Evolutionary conservation across 2,329 filamentous ascomycete species (phyloP).

Genomic region (Neodidymelliopsis sp.): DNA sequence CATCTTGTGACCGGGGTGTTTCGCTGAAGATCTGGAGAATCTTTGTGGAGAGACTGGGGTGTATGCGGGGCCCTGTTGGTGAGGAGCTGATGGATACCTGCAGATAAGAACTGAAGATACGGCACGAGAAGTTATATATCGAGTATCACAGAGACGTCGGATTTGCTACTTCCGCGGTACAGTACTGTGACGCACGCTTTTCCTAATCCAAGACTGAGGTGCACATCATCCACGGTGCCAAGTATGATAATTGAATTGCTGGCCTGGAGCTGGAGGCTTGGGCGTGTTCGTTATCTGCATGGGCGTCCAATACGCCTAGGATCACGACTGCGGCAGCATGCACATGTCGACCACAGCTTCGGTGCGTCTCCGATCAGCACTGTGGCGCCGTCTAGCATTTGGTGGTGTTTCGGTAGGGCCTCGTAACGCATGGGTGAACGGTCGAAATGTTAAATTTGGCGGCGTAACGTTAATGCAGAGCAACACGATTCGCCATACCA

Average conservation of each 20-base stretch:
- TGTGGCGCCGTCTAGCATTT: conserved; percentile 23
- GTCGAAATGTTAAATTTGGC: conserved; percentile 11
- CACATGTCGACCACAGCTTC: conserved; percentile 19
- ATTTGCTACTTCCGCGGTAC: conserved; percentile 47
- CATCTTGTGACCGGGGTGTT: conserved; percentile 29
- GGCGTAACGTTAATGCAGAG: conserved; percentile 28
- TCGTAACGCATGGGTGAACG: conserved; percentile 14
- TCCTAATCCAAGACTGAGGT: conserved; percentile 15
- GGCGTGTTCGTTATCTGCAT: conserved; percentile 38
- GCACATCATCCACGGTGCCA: conserved; percentile 31
- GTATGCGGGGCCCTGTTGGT: conserved; percentile 17
- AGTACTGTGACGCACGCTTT: conserved; percentile 32
- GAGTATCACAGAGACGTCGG: conserved; percentile 21
- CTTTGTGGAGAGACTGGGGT: conserved; percentile 17
- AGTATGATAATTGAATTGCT: conserved; percentile 34
- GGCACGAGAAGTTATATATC: conserved; percentile 36
- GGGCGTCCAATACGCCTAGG: conserved; percentile 20
- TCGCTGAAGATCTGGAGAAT: conserved; percentile 7
- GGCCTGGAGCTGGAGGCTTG: conserved; percentile 23
- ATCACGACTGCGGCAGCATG: conserved; percentile 26
- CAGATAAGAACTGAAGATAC: conserved; percentile 25
- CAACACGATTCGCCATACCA: conserved; percentile 21
- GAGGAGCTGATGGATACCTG: conserved; percentile 20
- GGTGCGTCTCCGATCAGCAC: conserved; percentile 28
- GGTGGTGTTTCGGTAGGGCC: conserved; percentile 7